Evolutionary conservation across 768 basidiomycete species (phyloP).

Genomic region (Termitomyces heimii): DNA sequence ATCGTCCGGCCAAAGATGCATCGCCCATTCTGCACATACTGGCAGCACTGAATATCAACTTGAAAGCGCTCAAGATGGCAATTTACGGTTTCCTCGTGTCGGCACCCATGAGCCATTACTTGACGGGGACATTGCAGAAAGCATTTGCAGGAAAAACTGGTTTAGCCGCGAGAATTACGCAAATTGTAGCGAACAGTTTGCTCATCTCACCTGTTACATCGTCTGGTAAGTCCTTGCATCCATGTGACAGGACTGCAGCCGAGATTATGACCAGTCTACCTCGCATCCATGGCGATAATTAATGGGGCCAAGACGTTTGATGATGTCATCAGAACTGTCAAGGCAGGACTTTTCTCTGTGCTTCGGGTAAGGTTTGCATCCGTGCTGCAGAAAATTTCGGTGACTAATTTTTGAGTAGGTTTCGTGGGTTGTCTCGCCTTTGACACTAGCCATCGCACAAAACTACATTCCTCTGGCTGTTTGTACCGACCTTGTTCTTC

Average conservation of each 20-base stretch:
- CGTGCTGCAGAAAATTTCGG: background rate
- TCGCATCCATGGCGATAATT: constrained; percentile 80
- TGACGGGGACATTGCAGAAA: constrained; percentile 68
- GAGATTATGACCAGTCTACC: constrained; percentile 42
- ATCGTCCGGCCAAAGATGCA: constrained; percentile 44
- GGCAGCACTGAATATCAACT: constrained; percentile 52
- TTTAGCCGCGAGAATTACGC: constrained; percentile 55
- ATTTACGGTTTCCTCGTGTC: constrained; percentile 80
- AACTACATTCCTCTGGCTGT: constrained; percentile 75
- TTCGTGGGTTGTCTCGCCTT: constrained; percentile 74
- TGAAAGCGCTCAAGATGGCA: constrained; percentile 78
- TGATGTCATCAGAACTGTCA: constrained; percentile 62
- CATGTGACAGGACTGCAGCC: background rate
- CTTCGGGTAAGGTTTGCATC: constrained; percentile 47
- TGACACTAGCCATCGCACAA: constrained; percentile 72
- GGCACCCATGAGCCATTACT: constrained; percentile 73
- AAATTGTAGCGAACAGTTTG: constrained; percentile 73
- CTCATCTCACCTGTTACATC: constrained; percentile 74
- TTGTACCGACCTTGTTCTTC: constrained; percentile 12
- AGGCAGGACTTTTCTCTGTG: constrained; percentile 67
- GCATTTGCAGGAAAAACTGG: constrained; percentile 72
- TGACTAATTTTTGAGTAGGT: constrained; percentile 38
- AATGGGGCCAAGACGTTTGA: constrained; percentile 67
- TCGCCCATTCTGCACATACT: constrained; percentile 46
- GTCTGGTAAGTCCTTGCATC: constrained; percentile 36